Evolutionary conservation across 805 yeast genomes (phyloP).

Genomic region (Saccharomycopsis amapae): DNA sequence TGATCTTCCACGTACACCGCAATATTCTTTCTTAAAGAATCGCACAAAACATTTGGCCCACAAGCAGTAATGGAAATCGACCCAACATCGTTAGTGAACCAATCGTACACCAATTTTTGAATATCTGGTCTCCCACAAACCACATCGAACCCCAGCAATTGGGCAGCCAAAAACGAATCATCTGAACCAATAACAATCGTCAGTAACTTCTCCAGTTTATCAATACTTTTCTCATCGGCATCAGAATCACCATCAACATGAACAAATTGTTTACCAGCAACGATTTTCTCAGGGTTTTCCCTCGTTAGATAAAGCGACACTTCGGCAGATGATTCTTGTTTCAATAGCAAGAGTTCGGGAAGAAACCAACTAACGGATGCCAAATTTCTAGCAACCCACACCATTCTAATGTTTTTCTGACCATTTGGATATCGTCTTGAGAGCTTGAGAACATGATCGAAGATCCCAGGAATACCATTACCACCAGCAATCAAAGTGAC

Average conservation of each 20-base stretch:
- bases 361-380: conserved; percentile 43
- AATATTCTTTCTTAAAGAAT: conserved; percentile 44
- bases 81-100: conserved; percentile 34
- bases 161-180: not conserved
- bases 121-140: conserved; percentile 43
- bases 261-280: too few species aligned
- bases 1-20: conserved; percentile 34
- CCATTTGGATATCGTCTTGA: conserved; percentile 23
- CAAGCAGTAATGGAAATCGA: conserved; percentile 51
- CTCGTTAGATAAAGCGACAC: conserved; percentile 34
- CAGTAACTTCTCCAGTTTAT: conserved; percentile 6
- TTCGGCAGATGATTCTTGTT: conserved; percentile 25
- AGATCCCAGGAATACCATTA: conserved; percentile 45
- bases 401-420: conserved; percentile 37
- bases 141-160: conserved; percentile 27
- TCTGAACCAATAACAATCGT: not conserved
- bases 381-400: conserved; percentile 58
- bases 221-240: conserved; percentile 3
- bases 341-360: conserved; percentile 34
- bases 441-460: conserved; percentile 33
- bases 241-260: not conserved
- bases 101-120: conserved; percentile 31
- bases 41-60: conserved; percentile 57
- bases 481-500: conserved; percentile 44
- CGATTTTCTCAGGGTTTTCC: conserved; percentile 9